phyloP scores from a whole-genome alignment of 257 asterid species.

The Sherardia arvensis region DNA sequence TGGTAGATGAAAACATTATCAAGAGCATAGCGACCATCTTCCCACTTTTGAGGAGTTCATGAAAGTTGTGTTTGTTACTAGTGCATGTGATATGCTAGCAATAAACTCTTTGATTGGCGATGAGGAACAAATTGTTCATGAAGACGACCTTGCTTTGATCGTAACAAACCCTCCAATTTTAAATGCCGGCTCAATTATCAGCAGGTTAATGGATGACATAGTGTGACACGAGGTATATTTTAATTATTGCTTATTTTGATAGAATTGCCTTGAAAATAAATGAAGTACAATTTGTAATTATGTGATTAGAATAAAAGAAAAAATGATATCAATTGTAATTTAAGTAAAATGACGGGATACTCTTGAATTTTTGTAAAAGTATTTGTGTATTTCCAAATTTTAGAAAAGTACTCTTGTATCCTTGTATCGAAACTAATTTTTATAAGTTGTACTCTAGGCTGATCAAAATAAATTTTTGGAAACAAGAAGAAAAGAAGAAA shows the following conservation, averaged over 20 bases:
- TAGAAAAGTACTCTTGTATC: too few relatives aligned
- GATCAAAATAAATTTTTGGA: too few relatives aligned
- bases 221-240: slow-evolving; percentile 23
- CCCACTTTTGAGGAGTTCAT: slow-evolving; percentile 26
- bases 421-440: too few relatives aligned
- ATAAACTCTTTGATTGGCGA: slow-evolving; percentile 20
- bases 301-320: too few relatives aligned
- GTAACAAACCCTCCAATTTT: slow-evolving; percentile 15
- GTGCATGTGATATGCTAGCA: slow-evolving; percentile 8
- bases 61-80: slow-evolving; percentile 6
- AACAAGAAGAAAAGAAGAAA: neutral
- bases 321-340: too few relatives aligned
- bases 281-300: too few relatives aligned
- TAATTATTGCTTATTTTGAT: too few relatives aligned
- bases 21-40: slow-evolving; percentile 6
- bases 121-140: neutral
- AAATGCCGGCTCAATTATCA: slow-evolving; percentile 13
- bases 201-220: slow-evolving; percentile 26
- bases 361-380: too few relatives aligned
- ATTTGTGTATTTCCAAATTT: too few relatives aligned
- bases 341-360: too few relatives aligned
- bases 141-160: slow-evolving; percentile 24
- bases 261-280: too few relatives aligned
- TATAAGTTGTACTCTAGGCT: too few relatives aligned
- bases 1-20: neutral